Base-by-base conservation (phyloP, 164 flowering plant species). In the Liriodendron chinense region DNA sequence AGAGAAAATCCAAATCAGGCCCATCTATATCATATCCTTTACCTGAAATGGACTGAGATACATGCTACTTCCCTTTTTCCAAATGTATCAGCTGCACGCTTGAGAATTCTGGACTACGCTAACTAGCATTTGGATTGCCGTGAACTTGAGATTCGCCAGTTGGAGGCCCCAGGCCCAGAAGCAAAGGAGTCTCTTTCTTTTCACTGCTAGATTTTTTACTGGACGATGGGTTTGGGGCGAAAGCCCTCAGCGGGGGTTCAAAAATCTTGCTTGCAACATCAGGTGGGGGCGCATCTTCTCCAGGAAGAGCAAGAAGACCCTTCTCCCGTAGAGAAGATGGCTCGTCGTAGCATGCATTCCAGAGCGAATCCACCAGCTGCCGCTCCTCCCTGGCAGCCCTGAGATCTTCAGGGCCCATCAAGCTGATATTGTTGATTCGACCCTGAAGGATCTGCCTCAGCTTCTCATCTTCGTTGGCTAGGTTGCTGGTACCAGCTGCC, bases 301-400 rank as follows among this genome's bases (percentile, higher is more conserved):
- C 97, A 0, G 97, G 92, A 47, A 93, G 89, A 65, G 80, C 87
- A 48, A 93, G 86, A 50, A 96, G 91, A 12, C 97, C 98, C 75
- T 87, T 88, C 81, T 89, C 93, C 61, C 86, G 72, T 1, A 96
- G 91, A 53, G 93, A 84, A 26, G 98, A 96, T 21, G 98, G 97
- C 79, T 92, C 99, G 10, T 87, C 82, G 69, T 82, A 93, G 69
- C 93, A 91, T 7, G 86, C 74, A 47, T 56, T 91, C 99, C 99
- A 96, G 1, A 96, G 84, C 2, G 92, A 83, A 69, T 96, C 99
- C 25, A 93, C 90, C 47, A 96, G 97, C 23, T 88, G 93, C 77
- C 97, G 86, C 84, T 96, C 99, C 76, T 96, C 99, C 79, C 65
- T 87, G 0, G 87, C 90, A 20, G 98, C 94, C n/a, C 89, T 89